phyloP scores from a whole-genome alignment of 768 basidiomycete species.

The Obba rivulosa region DNA sequence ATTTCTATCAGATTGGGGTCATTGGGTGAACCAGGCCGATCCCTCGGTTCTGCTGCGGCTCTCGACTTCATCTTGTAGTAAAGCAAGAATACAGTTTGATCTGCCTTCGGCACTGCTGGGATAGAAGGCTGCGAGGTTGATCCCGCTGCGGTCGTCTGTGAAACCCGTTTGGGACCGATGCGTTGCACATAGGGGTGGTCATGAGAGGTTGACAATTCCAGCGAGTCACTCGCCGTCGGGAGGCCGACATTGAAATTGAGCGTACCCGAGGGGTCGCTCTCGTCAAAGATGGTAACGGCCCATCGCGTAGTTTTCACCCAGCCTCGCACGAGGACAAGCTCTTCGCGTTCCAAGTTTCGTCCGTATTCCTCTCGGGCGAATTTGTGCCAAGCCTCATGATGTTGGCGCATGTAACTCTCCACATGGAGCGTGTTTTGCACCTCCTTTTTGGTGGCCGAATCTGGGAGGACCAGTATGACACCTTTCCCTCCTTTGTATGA shows the following conservation, averaged over 20 bases:
- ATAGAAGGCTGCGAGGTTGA: too few species aligned
- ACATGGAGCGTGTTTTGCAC: not conserved
- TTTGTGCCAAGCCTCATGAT: not conserved
- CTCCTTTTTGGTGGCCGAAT: not conserved
- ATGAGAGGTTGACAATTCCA: too few species aligned
- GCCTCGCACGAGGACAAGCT: constrained; percentile 6
- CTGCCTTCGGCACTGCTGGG: not conserved
- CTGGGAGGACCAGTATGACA: constrained; percentile 1
- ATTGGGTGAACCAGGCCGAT: not conserved
- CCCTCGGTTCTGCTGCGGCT: constrained; percentile 3
- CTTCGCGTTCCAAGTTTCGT: not conserved
- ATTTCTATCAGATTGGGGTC: not conserved
- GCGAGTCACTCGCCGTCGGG: too few species aligned
- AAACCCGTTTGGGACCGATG: too few species aligned
- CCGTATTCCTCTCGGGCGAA: not conserved
- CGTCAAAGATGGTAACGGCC: constrained; percentile 6
- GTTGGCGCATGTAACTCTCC: constrained; percentile 1
- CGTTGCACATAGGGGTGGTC: too few species aligned
- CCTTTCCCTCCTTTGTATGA: constrained; percentile 1
- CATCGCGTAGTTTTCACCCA: constrained; percentile 9
- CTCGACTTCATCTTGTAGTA: constrained; percentile 9
- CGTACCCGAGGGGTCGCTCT: not conserved
- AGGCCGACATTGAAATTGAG: not conserved
- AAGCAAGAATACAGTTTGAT: constrained; percentile 6
- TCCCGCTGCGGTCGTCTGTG: too few species aligned